A percentile compares a stretch with the other conserved stretches of the same genome.
phyloP scores from a whole-genome alignment of 768 basidiomycete species.

The Macrolepiota dolichaula region DNA sequence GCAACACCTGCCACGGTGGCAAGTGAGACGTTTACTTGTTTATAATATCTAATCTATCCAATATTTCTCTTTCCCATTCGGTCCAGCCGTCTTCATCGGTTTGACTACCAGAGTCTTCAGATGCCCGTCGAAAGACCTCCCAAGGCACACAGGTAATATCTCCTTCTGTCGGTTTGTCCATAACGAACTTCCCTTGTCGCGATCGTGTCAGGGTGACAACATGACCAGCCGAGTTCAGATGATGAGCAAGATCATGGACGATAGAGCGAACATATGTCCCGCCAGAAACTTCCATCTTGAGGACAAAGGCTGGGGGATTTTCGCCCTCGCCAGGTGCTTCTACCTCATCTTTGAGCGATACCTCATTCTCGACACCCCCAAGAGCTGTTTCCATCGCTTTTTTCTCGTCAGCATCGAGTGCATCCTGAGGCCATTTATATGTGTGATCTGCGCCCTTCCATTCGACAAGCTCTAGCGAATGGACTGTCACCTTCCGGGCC shows the following conservation, averaged over 20 bases:
- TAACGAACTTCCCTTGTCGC: constrained; percentile 80
- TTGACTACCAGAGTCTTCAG: constrained; percentile 43
- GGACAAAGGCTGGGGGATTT: constrained; percentile 73
- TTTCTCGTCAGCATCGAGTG: constrained; percentile 66
- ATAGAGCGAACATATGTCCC: constrained; percentile 97
- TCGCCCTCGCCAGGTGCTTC: constrained; percentile 28
- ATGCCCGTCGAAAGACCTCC: constrained; percentile 66
- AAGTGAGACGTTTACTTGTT: constrained; percentile 21
- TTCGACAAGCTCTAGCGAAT: constrained; percentile 71
- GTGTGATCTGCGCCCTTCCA: constrained; percentile 78
- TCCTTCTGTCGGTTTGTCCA: constrained; percentile 40
- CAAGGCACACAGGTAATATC: constrained; percentile 69
- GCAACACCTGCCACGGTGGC: neutral
- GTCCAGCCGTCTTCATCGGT: constrained; percentile 64
- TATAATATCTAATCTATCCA: constrained; percentile 63
- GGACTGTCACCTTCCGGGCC: constrained; percentile 75
- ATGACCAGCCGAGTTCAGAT: constrained; percentile 85
- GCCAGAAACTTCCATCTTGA: constrained; percentile 91
- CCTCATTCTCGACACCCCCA: constrained; percentile 39
- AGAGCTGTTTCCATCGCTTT: constrained; percentile 66
- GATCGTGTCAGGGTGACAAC: constrained; percentile 88
- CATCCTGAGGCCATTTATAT: constrained; percentile 74
- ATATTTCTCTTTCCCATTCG: constrained; percentile 81
- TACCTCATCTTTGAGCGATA: constrained; percentile 36
- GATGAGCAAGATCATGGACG: constrained; percentile 87